Base-by-base conservation (phyloP, 306 rosid species). In the Acmispon strigosus region DNA sequence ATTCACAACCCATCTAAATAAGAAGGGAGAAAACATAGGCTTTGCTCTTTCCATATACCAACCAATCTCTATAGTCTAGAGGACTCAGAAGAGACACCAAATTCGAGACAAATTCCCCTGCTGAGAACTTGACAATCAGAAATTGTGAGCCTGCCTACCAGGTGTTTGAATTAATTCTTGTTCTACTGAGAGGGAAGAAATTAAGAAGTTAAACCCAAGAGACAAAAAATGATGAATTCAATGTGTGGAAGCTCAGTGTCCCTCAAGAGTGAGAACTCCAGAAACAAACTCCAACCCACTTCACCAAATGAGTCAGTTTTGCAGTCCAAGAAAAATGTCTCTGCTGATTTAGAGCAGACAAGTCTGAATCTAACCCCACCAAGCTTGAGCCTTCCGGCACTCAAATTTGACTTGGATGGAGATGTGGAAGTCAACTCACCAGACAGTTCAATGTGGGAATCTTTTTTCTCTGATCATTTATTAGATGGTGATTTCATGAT, bases 401-500 rank as follows among this genome's bases (percentile, higher is more conserved):
- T 83, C 16, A 92, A 93, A 62, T 85, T 82, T 49, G 96, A 86
- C 53, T 45, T 85, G 10, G 96, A 86, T 3, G 92, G 90, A 37
- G 95, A 93, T 0, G 80, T 85, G 9, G 96, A 90, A 73, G 89
- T 88, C 34, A 92, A 90, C 44, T 90, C 98, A 0, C 96, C 96
- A 1, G 96, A 90, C 53, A 85, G 78, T 78, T 68, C 92, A 5
- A 71, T 93, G 39, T 93, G 98, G 98, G 97, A 93, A 10, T 84
- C 96, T 0, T 80, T 90, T 45, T 87, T 93, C 64, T 45, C 92
- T 1, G 98, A 90, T 36, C 96, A 93, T 0, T 78, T 90, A 62
- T 77, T 90, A 58, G 97, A 90, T 9, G 36, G 62, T 16, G 98
- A 93, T 29, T 93, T 85, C 84, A 93, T 93, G 98, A 81, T 93